phyloP scores from a whole-genome alignment of 148 eudicot genomes.

The Beta vulgaris region DNA sequence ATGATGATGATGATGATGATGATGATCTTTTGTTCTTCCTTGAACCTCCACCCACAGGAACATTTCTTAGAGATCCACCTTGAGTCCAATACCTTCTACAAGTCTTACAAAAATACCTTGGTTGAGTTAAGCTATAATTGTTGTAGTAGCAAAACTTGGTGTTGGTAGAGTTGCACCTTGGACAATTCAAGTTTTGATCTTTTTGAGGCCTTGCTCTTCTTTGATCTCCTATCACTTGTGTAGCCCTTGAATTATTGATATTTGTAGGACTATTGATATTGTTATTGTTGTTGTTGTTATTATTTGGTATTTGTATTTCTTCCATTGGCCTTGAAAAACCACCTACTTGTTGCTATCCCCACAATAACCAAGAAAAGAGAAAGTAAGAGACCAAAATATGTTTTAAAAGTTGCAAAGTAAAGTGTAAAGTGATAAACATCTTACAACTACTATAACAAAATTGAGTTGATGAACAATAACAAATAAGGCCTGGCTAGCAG shows the following conservation, averaged over 20 bases:
- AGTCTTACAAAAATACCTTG: slow-evolving; percentile 77
- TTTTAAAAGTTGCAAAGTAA: slow-evolving; percentile 17
- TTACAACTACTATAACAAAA: slow-evolving; percentile 8
- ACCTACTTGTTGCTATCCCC: slow-evolving; percentile 42
- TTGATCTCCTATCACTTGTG: slow-evolving; percentile 14
- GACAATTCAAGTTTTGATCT: slow-evolving; percentile 65
- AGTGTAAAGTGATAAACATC: slow-evolving; percentile 22
- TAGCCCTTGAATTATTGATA: slow-evolving; percentile 27
- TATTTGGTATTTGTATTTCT: slow-evolving; percentile 35
- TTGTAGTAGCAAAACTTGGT: slow-evolving; percentile 87
- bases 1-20: slow-evolving; percentile 14
- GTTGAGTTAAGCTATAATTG: slow-evolving; percentile 79
- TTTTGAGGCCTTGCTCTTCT: slow-evolving; percentile 61
- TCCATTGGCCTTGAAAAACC: slow-evolving; percentile 45
- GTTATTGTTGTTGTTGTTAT: slow-evolving; percentile 11
- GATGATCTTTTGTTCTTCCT: slow-evolving; percentile 69
- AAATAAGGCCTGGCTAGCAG: neutral
- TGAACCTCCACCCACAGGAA: slow-evolving; percentile 81
- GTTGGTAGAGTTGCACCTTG: slow-evolving; percentile 73
- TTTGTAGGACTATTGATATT: slow-evolving; percentile 20
- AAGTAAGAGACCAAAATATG: neutral
- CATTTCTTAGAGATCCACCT: slow-evolving; percentile 74
- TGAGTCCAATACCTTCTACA: slow-evolving; percentile 88
- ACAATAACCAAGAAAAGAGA: slow-evolving; percentile 24
- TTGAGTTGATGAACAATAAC: slow-evolving; percentile 1